Conservation (phyloP, 2,329 filamentous ascomycete species). For the Parafenestella ontariensis region DNA sequence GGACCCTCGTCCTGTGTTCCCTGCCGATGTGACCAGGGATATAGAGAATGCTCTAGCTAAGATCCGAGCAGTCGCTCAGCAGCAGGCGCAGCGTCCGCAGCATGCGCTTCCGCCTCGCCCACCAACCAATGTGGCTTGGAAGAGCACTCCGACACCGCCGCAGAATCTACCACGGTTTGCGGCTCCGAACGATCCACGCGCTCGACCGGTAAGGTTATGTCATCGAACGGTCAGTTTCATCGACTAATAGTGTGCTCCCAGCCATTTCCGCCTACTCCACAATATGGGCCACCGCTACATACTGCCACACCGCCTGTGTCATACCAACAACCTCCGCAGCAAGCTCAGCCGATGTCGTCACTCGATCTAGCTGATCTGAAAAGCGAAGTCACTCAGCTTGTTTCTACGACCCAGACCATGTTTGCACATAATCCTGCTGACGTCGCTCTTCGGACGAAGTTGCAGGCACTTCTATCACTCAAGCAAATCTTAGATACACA, state of each 20-base stretch:
- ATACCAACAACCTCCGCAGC: constrained; percentile 42
- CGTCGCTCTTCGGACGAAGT: constrained; percentile 74
- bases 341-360: constrained; percentile 35
- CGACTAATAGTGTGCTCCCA: constrained; percentile 14
- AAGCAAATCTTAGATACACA: constrained; percentile 80
- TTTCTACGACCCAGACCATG: constrained; percentile 74
- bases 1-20: constrained; percentile 91
- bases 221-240: not conserved
- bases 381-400: constrained; percentile 81
- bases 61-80: constrained; percentile 70
- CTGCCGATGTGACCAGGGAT: constrained; percentile 81
- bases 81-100: constrained; percentile 58
- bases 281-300: constrained; percentile 35
- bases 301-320: constrained; percentile 34
- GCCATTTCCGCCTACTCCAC: constrained; percentile 31
- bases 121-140: constrained; percentile 64
- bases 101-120: constrained; percentile 48
- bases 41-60: constrained; percentile 96
- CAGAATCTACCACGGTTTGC: constrained; percentile 43
- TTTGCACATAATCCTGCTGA: constrained; percentile 80
- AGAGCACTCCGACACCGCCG: constrained; percentile 78
- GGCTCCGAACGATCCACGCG: constrained; percentile 43
- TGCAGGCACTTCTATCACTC: constrained; percentile 85
- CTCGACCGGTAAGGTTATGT: constrained; percentile 44
- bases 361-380: constrained; percentile 69